These are phyloP conservation scores for Brassica balearica DNA, from an alignment of 441 rosid genomes.

Conservation along the genomic window DNA sequence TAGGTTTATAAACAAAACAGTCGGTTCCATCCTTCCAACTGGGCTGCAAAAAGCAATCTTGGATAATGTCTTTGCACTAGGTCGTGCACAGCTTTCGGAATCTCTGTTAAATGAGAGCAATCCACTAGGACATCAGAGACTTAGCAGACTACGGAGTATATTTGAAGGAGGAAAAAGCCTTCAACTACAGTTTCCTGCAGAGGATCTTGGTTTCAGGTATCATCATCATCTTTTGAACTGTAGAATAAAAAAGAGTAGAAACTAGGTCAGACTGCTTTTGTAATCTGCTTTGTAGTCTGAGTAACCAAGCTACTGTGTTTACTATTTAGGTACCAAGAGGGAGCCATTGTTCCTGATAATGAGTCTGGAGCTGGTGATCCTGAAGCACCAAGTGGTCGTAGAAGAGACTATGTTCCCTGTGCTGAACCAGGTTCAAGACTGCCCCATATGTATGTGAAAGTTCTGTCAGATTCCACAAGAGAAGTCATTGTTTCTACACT, in stretches of 20 bases:
- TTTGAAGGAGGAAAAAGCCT: conserved; percentile 95
- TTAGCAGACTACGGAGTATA: conserved; percentile 67
- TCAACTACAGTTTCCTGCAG: conserved; percentile 97
- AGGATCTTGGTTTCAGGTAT: conserved; percentile 99
- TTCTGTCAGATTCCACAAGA: conserved; percentile 50
- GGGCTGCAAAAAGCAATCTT: conserved; percentile 73
- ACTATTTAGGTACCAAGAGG: conserved; percentile 67
- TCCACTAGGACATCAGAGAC: conserved; percentile 82
- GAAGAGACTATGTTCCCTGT: conserved; percentile 86
- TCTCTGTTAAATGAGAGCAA: conserved; percentile 74
- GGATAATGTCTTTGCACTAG: conserved; percentile 78
- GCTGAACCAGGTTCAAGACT: conserved; percentile 88
- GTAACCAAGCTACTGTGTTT: conserved; percentile 20
- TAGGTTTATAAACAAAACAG: conserved; percentile 55
- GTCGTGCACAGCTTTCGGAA: conserved; percentile 90
- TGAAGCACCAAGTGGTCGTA: conserved; percentile 67
- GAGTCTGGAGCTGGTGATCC: conserved; percentile 29
- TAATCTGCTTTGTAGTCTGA: too few species aligned
- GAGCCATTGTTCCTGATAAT: conserved; percentile 76
- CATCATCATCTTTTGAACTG: conserved; percentile 17
- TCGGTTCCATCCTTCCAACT: conserved; percentile 75
- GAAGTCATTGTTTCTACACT: conserved; percentile 69
- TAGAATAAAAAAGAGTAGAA: not conserved
- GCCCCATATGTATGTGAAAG: conserved; percentile 75
- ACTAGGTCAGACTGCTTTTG: conserved; percentile 13